Percentiles rank a stretch among this genome's conserved stretches.
These are phyloP conservation scores for Lithocarpus polystachyus DNA, from an alignment of 306 rosid genomes.

Conservation along the genomic window DNA sequence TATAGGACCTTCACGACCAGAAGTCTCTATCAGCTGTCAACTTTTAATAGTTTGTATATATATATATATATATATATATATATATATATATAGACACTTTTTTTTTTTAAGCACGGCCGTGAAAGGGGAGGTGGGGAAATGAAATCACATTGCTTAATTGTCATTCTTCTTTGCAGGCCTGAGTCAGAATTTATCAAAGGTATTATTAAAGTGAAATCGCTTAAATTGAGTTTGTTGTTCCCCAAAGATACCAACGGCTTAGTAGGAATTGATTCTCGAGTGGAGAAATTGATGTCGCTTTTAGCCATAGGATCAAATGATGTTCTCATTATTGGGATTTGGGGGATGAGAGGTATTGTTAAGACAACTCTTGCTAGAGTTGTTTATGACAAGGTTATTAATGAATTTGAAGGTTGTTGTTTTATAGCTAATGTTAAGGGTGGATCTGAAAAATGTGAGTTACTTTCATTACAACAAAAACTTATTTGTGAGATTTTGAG, in stretches of 20 bases:
- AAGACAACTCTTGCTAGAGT: conserved; percentile 15
- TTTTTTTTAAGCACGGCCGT: too few species aligned
- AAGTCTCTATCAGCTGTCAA: too few species aligned
- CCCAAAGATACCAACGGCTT: not conserved
- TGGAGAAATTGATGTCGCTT: conserved; percentile 16
- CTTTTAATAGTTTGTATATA: too few species aligned
- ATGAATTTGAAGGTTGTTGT: not conserved
- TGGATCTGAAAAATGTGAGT: conserved; percentile 6
- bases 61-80: too few species aligned
- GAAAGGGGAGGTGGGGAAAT: too few species aligned
- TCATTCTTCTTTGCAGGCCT: not conserved
- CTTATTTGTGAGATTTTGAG: conserved; percentile 21
- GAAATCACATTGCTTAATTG: too few species aligned
- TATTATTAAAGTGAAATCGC: conserved; percentile 13
- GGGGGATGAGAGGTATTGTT: conserved; percentile 28
- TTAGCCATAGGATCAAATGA: not conserved
- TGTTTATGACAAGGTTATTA: conserved; percentile 7
- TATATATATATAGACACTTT: too few species aligned
- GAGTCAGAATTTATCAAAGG: conserved; percentile 31
- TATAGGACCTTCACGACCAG: too few species aligned
- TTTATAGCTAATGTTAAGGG: conserved; percentile 28
- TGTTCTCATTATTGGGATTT: conserved; percentile 35
- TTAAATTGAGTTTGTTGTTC: conserved; percentile 14
- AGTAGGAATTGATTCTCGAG: conserved; percentile 32
- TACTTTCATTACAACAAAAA: conserved; percentile 19